phyloP scores from a whole-genome alignment of 257 asterid genomes.

The Gentiana straminea region DNA sequence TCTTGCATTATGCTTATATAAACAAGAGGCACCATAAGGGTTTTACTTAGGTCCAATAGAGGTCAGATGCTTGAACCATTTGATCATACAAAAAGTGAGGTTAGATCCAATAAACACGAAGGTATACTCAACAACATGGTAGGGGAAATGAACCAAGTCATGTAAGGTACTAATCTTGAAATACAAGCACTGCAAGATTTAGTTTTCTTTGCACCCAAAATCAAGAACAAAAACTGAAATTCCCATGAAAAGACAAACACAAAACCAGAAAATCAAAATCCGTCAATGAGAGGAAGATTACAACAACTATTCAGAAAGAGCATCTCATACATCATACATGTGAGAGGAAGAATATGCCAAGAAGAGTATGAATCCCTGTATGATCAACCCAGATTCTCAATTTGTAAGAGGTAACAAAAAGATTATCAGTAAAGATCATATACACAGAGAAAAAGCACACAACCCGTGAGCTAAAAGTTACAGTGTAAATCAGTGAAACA shows the following conservation, averaged over 20 bases:
- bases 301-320: not conserved
- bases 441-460: not conserved
- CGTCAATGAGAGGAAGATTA: not conserved
- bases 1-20: not conserved
- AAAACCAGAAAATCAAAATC: not conserved
- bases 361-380: not conserved
- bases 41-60: too few species aligned
- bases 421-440: slow-evolving; percentile 4
- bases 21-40: not conserved
- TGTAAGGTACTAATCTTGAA: not conserved
- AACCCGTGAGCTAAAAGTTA: not conserved
- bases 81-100: not conserved
- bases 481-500: not conserved
- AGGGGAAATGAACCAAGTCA: not conserved
- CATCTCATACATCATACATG: not conserved
- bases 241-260: not conserved
- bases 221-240: not conserved
- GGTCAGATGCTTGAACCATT: not conserved
- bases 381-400: slow-evolving; percentile 9
- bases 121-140: not conserved
- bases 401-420: not conserved
- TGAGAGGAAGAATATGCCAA: not conserved
- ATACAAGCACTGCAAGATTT: not conserved
- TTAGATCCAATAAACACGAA: not conserved
- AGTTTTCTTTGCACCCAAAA: not conserved